A percentile compares a stretch with the other conserved stretches of the same genome.
phyloP scores from a whole-genome alignment of 108 stramenopile species.

The Nitzschia sp. region DNA sequence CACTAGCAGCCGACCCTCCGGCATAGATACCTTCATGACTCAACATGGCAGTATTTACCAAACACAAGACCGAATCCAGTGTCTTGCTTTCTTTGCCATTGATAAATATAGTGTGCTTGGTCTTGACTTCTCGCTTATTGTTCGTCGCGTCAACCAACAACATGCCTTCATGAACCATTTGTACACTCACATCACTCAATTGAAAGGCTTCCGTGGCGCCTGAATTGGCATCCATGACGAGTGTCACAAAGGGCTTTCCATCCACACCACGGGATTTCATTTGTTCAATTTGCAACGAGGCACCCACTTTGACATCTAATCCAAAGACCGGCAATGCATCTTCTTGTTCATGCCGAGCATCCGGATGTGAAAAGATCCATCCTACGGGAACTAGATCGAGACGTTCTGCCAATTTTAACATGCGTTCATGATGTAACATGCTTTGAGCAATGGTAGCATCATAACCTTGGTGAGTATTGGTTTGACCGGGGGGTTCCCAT shows the following conservation, averaged over 20 bases:
- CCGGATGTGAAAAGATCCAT: slow-evolving; percentile 82
- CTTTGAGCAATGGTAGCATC: slow-evolving; percentile 14
- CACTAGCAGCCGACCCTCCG: slow-evolving; percentile 28
- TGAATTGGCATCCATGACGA: slow-evolving; percentile 73
- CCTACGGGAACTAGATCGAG: slow-evolving; percentile 76
- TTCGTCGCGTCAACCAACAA: slow-evolving; percentile 16
- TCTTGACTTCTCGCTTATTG: slow-evolving; percentile 35
- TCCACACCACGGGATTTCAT: slow-evolving; percentile 61
- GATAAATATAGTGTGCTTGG: slow-evolving; percentile 60
- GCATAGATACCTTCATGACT: slow-evolving; percentile 68
- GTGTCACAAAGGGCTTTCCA: slow-evolving; percentile 69
- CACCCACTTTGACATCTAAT: slow-evolving; percentile 56
- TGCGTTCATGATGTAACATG: slow-evolving; percentile 25
- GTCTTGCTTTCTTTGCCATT: slow-evolving; percentile 74
- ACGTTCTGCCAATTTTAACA: slow-evolving; percentile 53
- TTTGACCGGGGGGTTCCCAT: slow-evolving; percentile 67
- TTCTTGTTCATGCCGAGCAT: slow-evolving; percentile 63
- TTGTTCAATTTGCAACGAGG: slow-evolving; percentile 61
- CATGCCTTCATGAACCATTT: slow-evolving; percentile 85
- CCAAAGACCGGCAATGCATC: slow-evolving; percentile 70
- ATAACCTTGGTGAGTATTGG: slow-evolving; percentile 12
- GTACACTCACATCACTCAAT: slow-evolving; percentile 79
- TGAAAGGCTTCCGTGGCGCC: slow-evolving; percentile 90
- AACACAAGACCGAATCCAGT: slow-evolving; percentile 79
- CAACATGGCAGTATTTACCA: slow-evolving; percentile 83